phyloP scores from a whole-genome alignment of 179 eudicot species.

The Patellifolia procumbens region DNA sequence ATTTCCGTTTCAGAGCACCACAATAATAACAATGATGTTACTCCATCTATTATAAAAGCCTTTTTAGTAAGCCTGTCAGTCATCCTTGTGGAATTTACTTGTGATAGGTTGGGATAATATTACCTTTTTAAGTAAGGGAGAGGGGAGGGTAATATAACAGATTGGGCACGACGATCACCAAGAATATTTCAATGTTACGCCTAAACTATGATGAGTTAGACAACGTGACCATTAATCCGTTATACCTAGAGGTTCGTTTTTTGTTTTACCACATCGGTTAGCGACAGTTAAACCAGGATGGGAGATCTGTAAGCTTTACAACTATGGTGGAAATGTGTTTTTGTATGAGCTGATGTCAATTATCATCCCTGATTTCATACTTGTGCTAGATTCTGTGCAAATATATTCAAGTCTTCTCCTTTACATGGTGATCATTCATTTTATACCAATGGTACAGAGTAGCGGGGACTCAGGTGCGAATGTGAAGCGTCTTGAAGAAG shows the following conservation, averaged over 20 bases:
- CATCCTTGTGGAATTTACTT: too few relatives aligned
- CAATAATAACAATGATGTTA: too few relatives aligned
- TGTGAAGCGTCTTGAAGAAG: too few relatives aligned
- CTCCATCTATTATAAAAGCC: too few relatives aligned
- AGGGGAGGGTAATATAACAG: background rate
- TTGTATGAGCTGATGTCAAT: too few relatives aligned
- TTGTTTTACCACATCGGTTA: background rate
- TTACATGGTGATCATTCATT: background rate
- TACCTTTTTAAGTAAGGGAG: background rate
- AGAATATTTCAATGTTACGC: background rate
- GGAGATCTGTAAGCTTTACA: too few relatives aligned
- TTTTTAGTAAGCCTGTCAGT: too few relatives aligned
- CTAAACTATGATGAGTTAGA: background rate
- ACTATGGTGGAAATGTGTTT: too few relatives aligned
- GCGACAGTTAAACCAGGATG: too few relatives aligned
- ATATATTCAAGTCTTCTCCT: background rate
- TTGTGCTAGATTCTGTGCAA: background rate
- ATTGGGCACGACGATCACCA: background rate
- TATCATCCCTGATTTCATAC: too few relatives aligned
- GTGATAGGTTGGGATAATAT: background rate
- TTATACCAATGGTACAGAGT: slow-evolving; percentile 47
- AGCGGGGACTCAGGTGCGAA: too few relatives aligned
- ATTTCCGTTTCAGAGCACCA: too few relatives aligned
- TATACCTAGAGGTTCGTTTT: background rate
- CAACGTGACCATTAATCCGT: background rate